phyloP scores from a whole-genome alignment of 352 stramenopile genomes.

The Phytophthora hybrid region DNA sequence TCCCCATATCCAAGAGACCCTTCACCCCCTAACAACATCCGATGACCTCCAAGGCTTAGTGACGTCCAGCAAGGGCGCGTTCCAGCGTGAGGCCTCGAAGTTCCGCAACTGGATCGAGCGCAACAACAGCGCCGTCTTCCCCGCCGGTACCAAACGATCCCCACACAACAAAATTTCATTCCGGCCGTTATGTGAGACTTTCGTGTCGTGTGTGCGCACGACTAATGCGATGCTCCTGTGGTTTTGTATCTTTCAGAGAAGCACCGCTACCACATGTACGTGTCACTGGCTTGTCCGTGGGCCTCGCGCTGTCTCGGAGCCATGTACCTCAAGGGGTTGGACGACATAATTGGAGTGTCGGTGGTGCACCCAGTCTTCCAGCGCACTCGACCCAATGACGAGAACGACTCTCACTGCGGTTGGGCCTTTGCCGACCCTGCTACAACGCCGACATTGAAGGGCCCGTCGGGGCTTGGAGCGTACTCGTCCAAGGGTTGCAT shows the following conservation, averaged over 20 bases:
- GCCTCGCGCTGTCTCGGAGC: constrained; percentile 65
- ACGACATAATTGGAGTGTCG: constrained; percentile 89
- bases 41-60: constrained; percentile 38
- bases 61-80: constrained; percentile 40
- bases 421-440: constrained; percentile 86
- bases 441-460: constrained; percentile 43
- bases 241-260: constrained; percentile 30
- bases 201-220: neutral
- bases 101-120: constrained; percentile 51
- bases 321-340: constrained; percentile 90
- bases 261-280: constrained; percentile 90
- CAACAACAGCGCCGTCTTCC: constrained; percentile 29
- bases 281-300: constrained; percentile 92
- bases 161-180: neutral
- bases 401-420: constrained; percentile 78
- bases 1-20: neutral
- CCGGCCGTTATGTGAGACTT: constrained; percentile 20
- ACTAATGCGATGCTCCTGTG: constrained; percentile 2
- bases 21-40: neutral
- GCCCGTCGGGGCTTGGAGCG: constrained; percentile 40
- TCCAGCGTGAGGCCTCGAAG: constrained; percentile 35
- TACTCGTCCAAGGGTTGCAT: constrained; percentile 50
- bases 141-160: constrained; percentile 26
- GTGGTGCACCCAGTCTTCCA: constrained; percentile 81
- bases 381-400: constrained; percentile 67